Percentiles rank a stretch among this genome's conserved stretches.
Conservation (phyloP, 345 rosid genomes). For the Moricandia arvensis region DNA sequence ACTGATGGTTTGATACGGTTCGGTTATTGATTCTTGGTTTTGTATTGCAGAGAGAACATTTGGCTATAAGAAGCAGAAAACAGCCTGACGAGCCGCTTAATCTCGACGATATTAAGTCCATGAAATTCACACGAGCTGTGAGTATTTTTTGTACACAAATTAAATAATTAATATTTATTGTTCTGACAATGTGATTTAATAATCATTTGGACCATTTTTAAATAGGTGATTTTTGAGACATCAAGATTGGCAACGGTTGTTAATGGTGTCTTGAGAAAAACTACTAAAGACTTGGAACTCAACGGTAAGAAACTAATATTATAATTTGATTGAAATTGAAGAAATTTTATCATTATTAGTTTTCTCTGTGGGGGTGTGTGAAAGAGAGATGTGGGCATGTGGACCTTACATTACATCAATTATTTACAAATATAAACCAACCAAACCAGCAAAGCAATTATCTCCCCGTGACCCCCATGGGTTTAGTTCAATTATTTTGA, state of each 20-base stretch:
- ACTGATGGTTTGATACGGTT: background rate
- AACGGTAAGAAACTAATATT: slow-evolving; percentile 51
- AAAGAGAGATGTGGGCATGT: slow-evolving; percentile 28
- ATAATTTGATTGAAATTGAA: background rate
- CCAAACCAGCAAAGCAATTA: slow-evolving; percentile 61
- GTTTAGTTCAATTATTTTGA: slow-evolving; percentile 43
- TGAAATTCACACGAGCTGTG: slow-evolving; percentile 90
- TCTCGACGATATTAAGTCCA: too few relatives aligned
- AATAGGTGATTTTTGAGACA: slow-evolving; percentile 75
- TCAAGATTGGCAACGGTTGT: slow-evolving; percentile 79
- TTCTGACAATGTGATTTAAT: slow-evolving; percentile 11
- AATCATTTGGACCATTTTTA: slow-evolving; percentile 15
- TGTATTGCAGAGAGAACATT: too few relatives aligned
- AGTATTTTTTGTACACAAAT: slow-evolving; percentile 27
- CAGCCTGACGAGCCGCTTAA: too few relatives aligned
- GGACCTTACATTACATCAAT: slow-evolving; percentile 56
- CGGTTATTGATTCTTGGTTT: background rate
- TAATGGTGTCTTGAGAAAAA: slow-evolving; percentile 79
- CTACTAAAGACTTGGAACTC: slow-evolving; percentile 71
- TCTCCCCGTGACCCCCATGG: slow-evolving; percentile 45
- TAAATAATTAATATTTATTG: background rate
- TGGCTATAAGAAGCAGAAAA: too few relatives aligned
- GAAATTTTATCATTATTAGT: background rate
- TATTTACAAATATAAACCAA: slow-evolving; percentile 60
- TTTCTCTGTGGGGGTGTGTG: background rate